phyloP scores from a whole-genome alignment of 139 green algal genomes.

The Coelastrella sp. region DNA sequence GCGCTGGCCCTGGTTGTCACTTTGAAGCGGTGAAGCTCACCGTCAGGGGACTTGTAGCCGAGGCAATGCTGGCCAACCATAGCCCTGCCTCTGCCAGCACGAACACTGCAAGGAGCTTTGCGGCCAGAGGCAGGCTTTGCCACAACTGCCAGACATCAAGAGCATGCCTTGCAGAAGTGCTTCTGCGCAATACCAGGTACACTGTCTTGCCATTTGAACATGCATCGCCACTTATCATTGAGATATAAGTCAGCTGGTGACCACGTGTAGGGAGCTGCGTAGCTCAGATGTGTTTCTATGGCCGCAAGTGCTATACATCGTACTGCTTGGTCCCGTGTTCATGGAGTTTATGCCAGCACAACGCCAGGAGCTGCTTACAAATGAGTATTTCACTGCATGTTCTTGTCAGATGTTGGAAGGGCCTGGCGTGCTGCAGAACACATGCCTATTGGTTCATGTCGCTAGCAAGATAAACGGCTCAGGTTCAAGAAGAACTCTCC shows the following conservation, averaged over 20 bases:
- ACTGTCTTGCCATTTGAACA: background rate
- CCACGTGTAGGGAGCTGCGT: too few relatives aligned
- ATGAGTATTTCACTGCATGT: too few relatives aligned
- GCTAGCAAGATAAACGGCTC: too few relatives aligned
- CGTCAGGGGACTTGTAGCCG: background rate
- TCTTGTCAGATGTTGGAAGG: too few relatives aligned
- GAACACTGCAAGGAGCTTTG: background rate
- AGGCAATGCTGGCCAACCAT: background rate
- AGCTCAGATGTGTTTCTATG: too few relatives aligned
- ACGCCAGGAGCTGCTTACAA: too few relatives aligned
- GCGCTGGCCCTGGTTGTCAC: too few relatives aligned
- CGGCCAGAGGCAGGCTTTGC: constrained; percentile 11
- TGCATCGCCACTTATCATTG: too few relatives aligned
- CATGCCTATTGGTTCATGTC: too few relatives aligned
- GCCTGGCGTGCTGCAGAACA: too few relatives aligned
- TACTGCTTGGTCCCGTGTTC: background rate
- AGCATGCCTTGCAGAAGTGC: background rate
- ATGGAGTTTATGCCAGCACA: background rate
- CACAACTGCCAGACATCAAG: background rate
- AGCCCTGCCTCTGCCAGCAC: background rate
- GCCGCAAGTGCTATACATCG: constrained; percentile 6
- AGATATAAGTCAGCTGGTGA: too few relatives aligned
- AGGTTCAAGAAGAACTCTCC: too few relatives aligned
- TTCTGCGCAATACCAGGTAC: background rate
- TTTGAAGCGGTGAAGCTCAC: background rate